phyloP scores from a whole-genome alignment of 441 rosid genomes.

The Croton setiger region DNA sequence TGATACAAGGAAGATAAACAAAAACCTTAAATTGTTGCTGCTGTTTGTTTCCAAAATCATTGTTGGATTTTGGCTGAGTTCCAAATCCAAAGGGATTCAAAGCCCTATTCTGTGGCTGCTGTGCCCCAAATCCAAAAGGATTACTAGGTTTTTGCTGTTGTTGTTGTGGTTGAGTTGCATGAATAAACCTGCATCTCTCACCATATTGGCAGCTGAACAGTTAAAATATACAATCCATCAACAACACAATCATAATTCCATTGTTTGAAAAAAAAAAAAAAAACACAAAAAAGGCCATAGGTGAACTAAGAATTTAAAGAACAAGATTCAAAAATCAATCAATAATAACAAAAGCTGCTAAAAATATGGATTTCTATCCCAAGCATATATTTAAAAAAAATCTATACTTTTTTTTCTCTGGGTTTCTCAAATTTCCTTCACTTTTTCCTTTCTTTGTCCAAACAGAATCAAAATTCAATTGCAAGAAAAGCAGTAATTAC shows the following conservation, averaged over 20 bases:
- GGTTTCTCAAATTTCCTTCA: too few species aligned
- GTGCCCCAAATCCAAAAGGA: slow-evolving; percentile 54
- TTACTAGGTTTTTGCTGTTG: slow-evolving; percentile 30
- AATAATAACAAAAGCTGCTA: too few species aligned
- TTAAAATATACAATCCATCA: slow-evolving; percentile 8
- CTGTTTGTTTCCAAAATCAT: slow-evolving; percentile 32
- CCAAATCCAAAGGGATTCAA: slow-evolving; percentile 86
- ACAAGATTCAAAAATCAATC: too few species aligned
- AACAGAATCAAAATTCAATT: not conserved
- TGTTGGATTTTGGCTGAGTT: slow-evolving; percentile 33
- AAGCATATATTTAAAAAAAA: too few species aligned
- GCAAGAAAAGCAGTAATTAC: not conserved
- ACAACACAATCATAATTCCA: not conserved
- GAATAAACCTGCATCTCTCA: slow-evolving; percentile 71
- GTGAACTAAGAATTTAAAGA: too few species aligned
- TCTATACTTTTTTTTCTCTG: too few species aligned
- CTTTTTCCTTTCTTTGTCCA: not conserved
- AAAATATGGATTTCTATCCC: not conserved
- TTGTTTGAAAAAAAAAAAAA: too few species aligned
- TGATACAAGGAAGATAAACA: too few species aligned
- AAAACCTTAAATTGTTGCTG: slow-evolving; percentile 69
- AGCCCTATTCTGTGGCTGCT: slow-evolving; percentile 18
- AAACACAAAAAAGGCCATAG: too few species aligned
- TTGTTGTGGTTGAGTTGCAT: slow-evolving; percentile 51
- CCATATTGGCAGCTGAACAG: slow-evolving; percentile 79